A percentile compares a stretch with the other conserved stretches of the same genome.
Conservation (phyloP, 768 basidiomycete genomes). For the Terana coerulea region DNA sequence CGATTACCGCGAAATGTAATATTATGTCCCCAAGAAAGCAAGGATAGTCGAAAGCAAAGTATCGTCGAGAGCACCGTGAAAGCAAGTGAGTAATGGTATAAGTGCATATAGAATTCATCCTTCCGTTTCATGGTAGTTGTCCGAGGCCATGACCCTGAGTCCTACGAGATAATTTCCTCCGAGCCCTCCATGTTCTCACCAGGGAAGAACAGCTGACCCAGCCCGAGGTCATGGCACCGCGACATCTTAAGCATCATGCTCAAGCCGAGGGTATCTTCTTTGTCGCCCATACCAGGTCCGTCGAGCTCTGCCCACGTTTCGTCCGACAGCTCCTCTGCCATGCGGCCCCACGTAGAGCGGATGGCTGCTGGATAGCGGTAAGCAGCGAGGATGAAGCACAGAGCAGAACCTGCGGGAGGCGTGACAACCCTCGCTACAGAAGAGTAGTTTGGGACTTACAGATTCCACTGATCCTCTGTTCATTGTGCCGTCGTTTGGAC, state of each 20-base stretch:
- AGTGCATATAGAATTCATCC: no score
- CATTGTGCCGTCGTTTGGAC: constrained; percentile 33
- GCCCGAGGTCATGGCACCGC: constrained; percentile 65
- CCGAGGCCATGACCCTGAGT: no score
- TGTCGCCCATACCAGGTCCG: constrained; percentile 28
- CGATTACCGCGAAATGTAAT: no score
- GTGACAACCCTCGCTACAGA: not conserved
- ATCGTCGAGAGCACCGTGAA: no score
- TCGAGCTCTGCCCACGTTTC: constrained; percentile 61
- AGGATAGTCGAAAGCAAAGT: no score
- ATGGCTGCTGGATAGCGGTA: constrained; percentile 62
- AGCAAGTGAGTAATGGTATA: no score
- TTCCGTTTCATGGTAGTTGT: no score
- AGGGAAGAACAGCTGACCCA: constrained; percentile 52
- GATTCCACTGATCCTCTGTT: constrained; percentile 73
- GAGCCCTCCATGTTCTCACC: constrained; percentile 21
- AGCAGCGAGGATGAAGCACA: constrained; percentile 74
- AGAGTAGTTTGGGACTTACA: constrained; percentile 43
- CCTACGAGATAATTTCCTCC: no score
- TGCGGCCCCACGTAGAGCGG: constrained; percentile 64
- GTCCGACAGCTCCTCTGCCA: constrained; percentile 66
- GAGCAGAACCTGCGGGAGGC: constrained; percentile 54
- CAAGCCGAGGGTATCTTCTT: constrained; percentile 37
- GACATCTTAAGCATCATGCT: constrained; percentile 75
- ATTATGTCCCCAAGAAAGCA: no score